Conservation (phyloP, 306 rosid genomes). For the Dalbergia cochinchinensis region DNA sequence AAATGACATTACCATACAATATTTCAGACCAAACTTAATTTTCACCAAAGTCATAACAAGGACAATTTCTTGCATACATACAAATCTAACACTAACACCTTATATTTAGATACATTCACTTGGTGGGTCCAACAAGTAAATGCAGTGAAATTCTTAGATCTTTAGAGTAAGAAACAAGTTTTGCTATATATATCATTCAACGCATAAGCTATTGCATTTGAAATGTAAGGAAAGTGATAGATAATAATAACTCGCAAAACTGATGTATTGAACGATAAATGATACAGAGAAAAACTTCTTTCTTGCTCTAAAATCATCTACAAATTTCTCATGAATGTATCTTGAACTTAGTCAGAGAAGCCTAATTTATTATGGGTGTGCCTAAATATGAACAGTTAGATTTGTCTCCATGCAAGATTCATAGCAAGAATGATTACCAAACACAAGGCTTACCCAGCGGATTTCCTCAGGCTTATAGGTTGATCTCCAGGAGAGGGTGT, state of each 20-base stretch:
- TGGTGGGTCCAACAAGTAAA: neutral
- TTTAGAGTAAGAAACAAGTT: too few species aligned
- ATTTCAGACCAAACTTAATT: slow-evolving; percentile 36
- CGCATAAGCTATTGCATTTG: too few species aligned
- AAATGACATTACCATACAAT: slow-evolving; percentile 18
- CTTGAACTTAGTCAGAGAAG: neutral
- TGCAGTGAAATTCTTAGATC: neutral
- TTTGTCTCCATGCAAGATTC: too few species aligned
- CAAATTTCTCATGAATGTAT: neutral
- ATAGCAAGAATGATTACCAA: slow-evolving; percentile 38
- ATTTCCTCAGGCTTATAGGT: slow-evolving; percentile 83
- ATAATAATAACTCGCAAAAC: too few species aligned
- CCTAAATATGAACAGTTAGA: neutral
- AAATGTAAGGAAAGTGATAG: too few species aligned
- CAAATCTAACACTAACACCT: neutral
- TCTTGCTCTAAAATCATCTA: too few species aligned
- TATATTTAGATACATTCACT: neutral
- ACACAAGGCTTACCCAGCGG: slow-evolving; percentile 84
- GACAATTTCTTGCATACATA: neutral
- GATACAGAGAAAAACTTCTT: too few species aligned
- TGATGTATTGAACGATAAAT: too few species aligned
- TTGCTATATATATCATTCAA: too few species aligned
- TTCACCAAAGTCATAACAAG: slow-evolving; percentile 18
- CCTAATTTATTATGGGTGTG: neutral
- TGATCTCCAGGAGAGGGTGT: slow-evolving; percentile 82